Evolutionary conservation across 495 filamentous ascomycete species (phyloP), one percentile per base, ranked within the genome.

Genomic region (Penicillium soppii): DNA sequence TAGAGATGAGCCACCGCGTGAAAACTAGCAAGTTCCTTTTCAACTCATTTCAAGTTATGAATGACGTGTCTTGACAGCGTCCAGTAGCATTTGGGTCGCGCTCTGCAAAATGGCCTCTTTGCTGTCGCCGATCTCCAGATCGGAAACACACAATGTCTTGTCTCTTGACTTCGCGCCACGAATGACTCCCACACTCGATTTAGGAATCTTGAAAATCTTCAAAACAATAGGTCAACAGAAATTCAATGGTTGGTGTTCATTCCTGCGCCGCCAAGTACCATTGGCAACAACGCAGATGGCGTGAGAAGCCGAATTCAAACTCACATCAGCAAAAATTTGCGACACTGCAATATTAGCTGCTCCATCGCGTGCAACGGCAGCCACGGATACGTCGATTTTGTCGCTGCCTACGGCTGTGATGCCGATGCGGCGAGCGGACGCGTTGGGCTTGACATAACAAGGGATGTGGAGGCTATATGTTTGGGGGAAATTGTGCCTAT

Each of bases 321-420:
- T 47, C 61, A 88, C 84, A 71, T 83, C 71, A 48, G 85, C 84
- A 32, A 90, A 67, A 5, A 88, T 65, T 45, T 81, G 74, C 50
- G 82, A 71, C 7, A 88, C 83, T 12, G 85, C 83, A 47, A 75
- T 73, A 55, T 90, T 90, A 4, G 85, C 82, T 62, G 85, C 82
- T 2, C 85, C 84, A 19, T 87, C 82, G 29, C 79, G 72, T 8
- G 85, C 78, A 39, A 76, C 82, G 0, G 82, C 85, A 3, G 84
- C 62, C 0, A 88, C 84, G 22, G 79, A 83, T 1, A 90, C 59
- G 41, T 85, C 79, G 46, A 89, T 73, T 9, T 67, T 66, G 6
- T 82, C 75, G 1, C 77, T 67, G 2, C 74, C 75, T 7, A 88
- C 67, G 1, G 68, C 68, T 9, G 68, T 64, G 19, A 88, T 72